Percentiles rank a stretch among this genome's conserved stretches.
These are phyloP conservation scores for Phytopythium helicoides DNA, from an alignment of 352 stramenopile genomes.

Conservation along the genomic window DNA sequence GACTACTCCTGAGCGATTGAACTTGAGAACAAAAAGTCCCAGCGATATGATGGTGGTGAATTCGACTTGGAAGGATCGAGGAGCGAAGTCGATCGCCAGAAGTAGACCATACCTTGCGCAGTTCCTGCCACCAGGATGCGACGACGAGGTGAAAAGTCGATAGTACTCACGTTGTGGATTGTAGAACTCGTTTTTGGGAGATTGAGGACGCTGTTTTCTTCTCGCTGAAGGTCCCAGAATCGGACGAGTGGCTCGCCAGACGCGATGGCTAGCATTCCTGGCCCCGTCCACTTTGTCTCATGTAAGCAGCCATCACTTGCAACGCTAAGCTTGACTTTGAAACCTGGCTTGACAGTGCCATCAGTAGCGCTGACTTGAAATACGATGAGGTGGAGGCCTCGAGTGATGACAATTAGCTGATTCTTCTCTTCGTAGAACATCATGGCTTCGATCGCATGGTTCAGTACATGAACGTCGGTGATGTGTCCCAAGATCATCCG, in stretches of 20 bases:
- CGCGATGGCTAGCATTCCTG: constrained; percentile 87
- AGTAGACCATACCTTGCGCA: constrained; percentile 75
- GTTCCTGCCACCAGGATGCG: constrained; percentile 89
- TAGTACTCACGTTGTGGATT: constrained; percentile 72
- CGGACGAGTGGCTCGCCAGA: constrained; percentile 88
- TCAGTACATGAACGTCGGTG: constrained; percentile 85
- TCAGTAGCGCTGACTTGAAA: constrained; percentile 84
- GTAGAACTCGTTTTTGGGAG: constrained; percentile 46
- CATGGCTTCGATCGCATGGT: constrained; percentile 88
- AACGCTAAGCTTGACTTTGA: constrained; percentile 90
- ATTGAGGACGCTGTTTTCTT: constrained; percentile 92
- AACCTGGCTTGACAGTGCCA: constrained; percentile 77
- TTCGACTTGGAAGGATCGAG: constrained; percentile 15
- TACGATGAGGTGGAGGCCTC: constrained; percentile 84
- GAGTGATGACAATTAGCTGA: constrained; percentile 90
- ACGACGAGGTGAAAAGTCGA: constrained; percentile 89
- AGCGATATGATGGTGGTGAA: constrained; percentile 45
- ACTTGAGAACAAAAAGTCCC: constrained; percentile 63
- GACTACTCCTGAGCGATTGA: constrained; percentile 45
- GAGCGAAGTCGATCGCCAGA: constrained; percentile 84
- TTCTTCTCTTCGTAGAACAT: constrained; percentile 85
- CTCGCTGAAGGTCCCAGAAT: constrained; percentile 90
- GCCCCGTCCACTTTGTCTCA: constrained; percentile 87
- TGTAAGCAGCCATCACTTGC: constrained; percentile 77
- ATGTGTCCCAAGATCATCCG: constrained; percentile 92